phyloP scores from a whole-genome alignment of 768 basidiomycete genomes.

The Collybia sp. region DNA sequence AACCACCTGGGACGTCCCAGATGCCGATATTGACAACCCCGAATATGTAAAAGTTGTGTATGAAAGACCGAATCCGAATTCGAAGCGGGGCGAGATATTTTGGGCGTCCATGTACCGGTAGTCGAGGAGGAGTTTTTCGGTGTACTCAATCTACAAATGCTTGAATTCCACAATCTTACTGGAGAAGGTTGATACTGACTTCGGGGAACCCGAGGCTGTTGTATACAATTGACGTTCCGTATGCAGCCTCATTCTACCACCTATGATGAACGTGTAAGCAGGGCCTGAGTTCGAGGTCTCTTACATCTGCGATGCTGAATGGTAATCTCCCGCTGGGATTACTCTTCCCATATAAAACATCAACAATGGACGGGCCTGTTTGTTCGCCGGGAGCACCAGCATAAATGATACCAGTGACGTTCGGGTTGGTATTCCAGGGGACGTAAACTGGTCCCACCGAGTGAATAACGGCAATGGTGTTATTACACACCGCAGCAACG shows the following conservation, averaged over 20 bases:
- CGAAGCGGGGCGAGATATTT: slow-evolving; percentile 75
- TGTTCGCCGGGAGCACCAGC: slow-evolving; percentile 68
- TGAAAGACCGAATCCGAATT: slow-evolving; percentile 87
- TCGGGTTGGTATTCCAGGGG: slow-evolving; percentile 68
- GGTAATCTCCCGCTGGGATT: slow-evolving; percentile 69
- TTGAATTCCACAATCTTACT: neutral
- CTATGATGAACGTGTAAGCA: slow-evolving; percentile 56
- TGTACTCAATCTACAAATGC: no score
- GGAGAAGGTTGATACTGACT: neutral
- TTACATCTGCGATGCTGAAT: slow-evolving; percentile 53
- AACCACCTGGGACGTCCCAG: slow-evolving; percentile 44
- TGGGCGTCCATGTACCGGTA: slow-evolving; percentile 69
- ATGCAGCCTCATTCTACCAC: slow-evolving; percentile 29
- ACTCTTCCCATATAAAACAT: slow-evolving; percentile 65
- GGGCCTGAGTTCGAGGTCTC: slow-evolving; percentile 33
- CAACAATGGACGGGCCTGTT: slow-evolving; percentile 64
- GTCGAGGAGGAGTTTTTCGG: slow-evolving; percentile 53
- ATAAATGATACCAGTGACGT: slow-evolving; percentile 69
- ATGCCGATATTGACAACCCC: slow-evolving; percentile 35
- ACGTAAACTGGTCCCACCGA: slow-evolving; percentile 56
- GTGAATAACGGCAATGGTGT: slow-evolving; percentile 70
- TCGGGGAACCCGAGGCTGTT: slow-evolving; percentile 37
- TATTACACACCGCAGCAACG: slow-evolving; percentile 62
- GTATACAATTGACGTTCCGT: slow-evolving; percentile 54
- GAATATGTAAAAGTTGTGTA: slow-evolving; percentile 83